Percentiles rank a stretch among this genome's conserved stretches.
These are phyloP conservation scores for Agaricus bisporus DNA, from an alignment of 768 basidiomycete species.

Conservation along the genomic window DNA sequence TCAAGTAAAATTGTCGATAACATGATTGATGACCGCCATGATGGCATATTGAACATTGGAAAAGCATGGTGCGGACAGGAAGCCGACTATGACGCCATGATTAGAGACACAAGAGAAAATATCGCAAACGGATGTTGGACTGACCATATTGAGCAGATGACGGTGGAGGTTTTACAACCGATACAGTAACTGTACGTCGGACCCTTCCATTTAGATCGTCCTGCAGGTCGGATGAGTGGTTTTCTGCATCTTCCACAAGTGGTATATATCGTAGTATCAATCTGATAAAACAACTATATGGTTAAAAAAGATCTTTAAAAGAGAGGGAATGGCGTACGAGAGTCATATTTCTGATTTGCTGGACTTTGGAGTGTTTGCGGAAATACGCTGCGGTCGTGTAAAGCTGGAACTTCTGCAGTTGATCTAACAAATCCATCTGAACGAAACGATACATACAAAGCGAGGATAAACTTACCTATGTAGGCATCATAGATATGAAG, in stretches of 20 bases:
- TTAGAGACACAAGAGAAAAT: not conserved
- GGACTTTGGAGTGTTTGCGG: conserved; percentile 52
- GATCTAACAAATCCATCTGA: conserved; percentile 35
- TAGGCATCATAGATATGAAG: conserved; percentile 63
- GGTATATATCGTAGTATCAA: conserved; percentile 68
- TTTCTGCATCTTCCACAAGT: conserved; percentile 67
- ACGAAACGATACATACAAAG: not conserved
- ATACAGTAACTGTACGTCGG: conserved; percentile 46
- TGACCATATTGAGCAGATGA: conserved; percentile 71
- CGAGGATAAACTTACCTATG: conserved; percentile 43
- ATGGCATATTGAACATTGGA: conserved; percentile 69
- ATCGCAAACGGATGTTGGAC: conserved; percentile 10
- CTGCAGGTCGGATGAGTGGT: conserved; percentile 40
- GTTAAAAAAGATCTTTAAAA: not conserved
- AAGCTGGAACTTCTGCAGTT: conserved; percentile 55
- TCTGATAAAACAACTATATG: conserved; percentile 28
- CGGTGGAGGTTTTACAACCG: conserved; percentile 40
- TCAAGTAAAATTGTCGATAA: conserved; percentile 62
- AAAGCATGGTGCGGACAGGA: conserved; percentile 63
- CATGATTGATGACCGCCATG: conserved; percentile 83
- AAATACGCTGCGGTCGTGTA: conserved; percentile 69
- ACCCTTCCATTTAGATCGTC: conserved; percentile 11
- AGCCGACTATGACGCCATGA: conserved; percentile 48
- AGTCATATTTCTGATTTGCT: conserved; percentile 47
- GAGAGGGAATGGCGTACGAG: conserved; percentile 33